Evolutionary conservation across 2,329 filamentous ascomycete species (phyloP), one percentile per base, ranked within the genome.

Genomic region (Corynespora cassiicola): DNA sequence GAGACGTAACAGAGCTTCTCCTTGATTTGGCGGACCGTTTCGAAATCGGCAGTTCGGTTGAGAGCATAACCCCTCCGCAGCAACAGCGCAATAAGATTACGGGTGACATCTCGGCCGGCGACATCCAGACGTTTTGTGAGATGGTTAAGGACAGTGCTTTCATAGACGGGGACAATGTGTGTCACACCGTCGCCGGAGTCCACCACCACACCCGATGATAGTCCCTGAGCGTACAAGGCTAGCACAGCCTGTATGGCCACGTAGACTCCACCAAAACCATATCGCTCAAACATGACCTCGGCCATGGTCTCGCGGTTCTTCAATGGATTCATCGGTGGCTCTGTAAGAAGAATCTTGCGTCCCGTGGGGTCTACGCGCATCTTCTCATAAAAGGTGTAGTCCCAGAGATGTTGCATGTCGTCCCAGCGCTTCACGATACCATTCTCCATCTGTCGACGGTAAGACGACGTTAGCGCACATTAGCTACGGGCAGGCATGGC

Each of bases 1-100:
- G 91, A 96, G 40, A 99, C 92, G 70, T 99, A 99, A 80, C 94
- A 97, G 34, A 99, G 87, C 80, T 99, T 99, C 79, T 99, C 94
- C 77, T 99, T 99, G 77, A 99, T 97, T 71, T 97, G 92, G 47
- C 94, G 62, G 39, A 99, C 94, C 4, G 94, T 99, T 74, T 99
- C 94, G 71, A 99, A 99, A 70, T 99, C 94, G 66, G 94, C 94
- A 9, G 94, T 99, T 69, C 94, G 85, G 82, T 99, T 99, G 48
- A 99, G 84, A 22, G 94, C 90, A 71, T 99, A 99, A 28, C 94
- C 94, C 56, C 94, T 85, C 63, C 94, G 89, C 41, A 96, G 82
- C 14, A 99, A 85, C 32, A 99, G 85, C 33, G 90, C 90, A 70
- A 99, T 99, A 51, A 99, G 81, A 72, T 99, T 97, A 61, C 92